Evolutionary conservation across 2,329 filamentous ascomycete genomes (phyloP), one percentile per base, ranked within the genome.

Genomic region (Akanthomyces uredinophilus): DNA sequence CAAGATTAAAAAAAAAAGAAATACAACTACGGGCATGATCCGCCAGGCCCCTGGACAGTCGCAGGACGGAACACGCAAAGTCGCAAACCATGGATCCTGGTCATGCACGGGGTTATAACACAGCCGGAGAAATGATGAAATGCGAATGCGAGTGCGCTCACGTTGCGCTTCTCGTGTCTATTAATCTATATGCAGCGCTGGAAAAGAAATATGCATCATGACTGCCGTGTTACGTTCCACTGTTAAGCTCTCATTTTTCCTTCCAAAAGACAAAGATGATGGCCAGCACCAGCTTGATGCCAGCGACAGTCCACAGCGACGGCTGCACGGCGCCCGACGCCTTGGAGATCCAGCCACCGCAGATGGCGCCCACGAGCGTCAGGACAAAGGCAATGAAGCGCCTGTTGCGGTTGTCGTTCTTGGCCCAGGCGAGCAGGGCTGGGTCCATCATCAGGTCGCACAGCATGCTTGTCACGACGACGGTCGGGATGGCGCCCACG

Each of bases 391-490:
- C 77, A 0, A 71, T 67, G 24, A 79, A 70, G 10, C 82, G 70
- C 10, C 82, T 72, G 70, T 84, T 80, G 43, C 82, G 71, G 70
- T 83, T 81, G 18, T 75, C 72, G 64, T 84, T 84, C 14, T 77
- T 73, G 50, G 64, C 65, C 20, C 68, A 63, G 2, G 76, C 73
- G n/a, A 82, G 74, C 14, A 83, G 69, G 43, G 77, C 72, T 3
- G 78, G 77, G 67, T 85, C 82, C 20, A 78, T 79, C 67, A 81
- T 75, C 27, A 84, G 66, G 66, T 84, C 82, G 67, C 78, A 82
- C 67, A 83, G 82, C 44, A 82, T 71, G 61, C 78, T 81, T n/a
- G 82, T 85, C 44, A 84, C 68, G 11, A 85, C 82, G 53, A 79
- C 81, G 0, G 82, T 81, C 1, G 82, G 82, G 50, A 84, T 72